phyloP scores from a whole-genome alignment of 805 yeast genomes.

The Metschnikowia henanensis region DNA sequence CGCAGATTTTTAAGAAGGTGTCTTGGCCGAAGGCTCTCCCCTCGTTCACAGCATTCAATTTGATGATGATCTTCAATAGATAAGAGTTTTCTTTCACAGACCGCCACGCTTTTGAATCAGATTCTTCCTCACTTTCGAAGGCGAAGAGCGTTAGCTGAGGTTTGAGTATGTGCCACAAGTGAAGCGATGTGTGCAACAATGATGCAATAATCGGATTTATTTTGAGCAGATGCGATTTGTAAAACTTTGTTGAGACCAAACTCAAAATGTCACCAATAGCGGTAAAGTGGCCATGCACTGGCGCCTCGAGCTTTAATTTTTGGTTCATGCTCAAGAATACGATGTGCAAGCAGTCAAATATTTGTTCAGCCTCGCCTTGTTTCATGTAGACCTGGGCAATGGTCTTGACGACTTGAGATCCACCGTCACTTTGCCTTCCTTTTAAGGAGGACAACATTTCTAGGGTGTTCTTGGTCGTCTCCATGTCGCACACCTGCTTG shows the following conservation, averaged over 20 bases:
- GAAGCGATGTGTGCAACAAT: slow-evolving; percentile 22
- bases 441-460: slow-evolving; percentile 38
- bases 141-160: slow-evolving; percentile 57
- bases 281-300: slow-evolving; percentile 70
- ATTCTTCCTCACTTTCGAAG: slow-evolving; percentile 35
- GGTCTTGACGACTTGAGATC: slow-evolving; percentile 65
- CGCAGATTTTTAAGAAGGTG: slow-evolving; percentile 44
- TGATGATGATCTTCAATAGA: slow-evolving; percentile 49
- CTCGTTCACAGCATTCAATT: slow-evolving; percentile 9
- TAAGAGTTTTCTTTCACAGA: slow-evolving; percentile 57
- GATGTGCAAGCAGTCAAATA: slow-evolving; percentile 9
- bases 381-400: slow-evolving; percentile 27
- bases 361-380: slow-evolving; percentile 1
- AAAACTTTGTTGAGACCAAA: background rate
- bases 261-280: slow-evolving; percentile 27
- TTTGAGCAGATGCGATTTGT: background rate
- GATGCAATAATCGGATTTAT: slow-evolving; percentile 5
- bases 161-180: slow-evolving; percentile 46
- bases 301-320: slow-evolving; percentile 29
- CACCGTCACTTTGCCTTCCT: slow-evolving; percentile 75
- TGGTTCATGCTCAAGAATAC: slow-evolving; percentile 4
- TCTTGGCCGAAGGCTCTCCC: slow-evolving; percentile 22
- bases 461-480: slow-evolving; percentile 8
- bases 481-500: background rate
- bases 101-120: slow-evolving; percentile 11